Evolutionary conservation across 345 rosid genomes (phyloP).

Genomic region (Hibiscus mutabilis): DNA sequence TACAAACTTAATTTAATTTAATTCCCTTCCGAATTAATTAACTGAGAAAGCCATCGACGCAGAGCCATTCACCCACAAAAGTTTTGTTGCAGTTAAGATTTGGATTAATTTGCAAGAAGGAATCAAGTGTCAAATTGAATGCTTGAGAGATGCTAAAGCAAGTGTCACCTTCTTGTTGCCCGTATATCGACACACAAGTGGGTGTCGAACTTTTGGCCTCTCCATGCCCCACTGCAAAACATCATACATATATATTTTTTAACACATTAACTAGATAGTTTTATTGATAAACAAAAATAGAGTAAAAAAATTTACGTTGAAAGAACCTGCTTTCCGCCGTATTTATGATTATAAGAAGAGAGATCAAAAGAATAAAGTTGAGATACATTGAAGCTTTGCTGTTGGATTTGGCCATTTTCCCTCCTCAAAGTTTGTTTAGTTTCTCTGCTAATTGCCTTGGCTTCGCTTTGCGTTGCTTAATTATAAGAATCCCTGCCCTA

Average conservation of each 20-base stretch:
- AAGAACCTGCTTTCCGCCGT: background rate
- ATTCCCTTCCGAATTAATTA: background rate
- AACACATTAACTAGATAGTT: too few relatives aligned
- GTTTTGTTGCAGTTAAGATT: constrained; percentile 16
- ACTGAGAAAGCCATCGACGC: background rate
- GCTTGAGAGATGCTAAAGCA: background rate
- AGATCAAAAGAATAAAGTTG: background rate
- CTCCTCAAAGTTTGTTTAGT: background rate
- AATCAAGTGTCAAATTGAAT: background rate
- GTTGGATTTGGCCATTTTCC: background rate
- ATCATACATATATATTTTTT: too few relatives aligned
- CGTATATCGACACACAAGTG: background rate
- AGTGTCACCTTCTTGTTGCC: background rate
- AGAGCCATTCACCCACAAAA: constrained; percentile 20
- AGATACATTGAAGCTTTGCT: background rate
- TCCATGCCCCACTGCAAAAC: background rate
- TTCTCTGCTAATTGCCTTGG: background rate
- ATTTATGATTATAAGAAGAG: background rate
- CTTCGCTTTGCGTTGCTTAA: background rate
- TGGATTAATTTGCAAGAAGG: background rate
- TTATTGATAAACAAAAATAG: too few relatives aligned
- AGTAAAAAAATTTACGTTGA: background rate
- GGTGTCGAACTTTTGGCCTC: background rate
- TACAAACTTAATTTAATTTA: too few relatives aligned
- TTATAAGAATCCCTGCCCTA: background rate